phyloP scores from a whole-genome alignment of 257 asterid species.

The Scutellaria galericulata region DNA sequence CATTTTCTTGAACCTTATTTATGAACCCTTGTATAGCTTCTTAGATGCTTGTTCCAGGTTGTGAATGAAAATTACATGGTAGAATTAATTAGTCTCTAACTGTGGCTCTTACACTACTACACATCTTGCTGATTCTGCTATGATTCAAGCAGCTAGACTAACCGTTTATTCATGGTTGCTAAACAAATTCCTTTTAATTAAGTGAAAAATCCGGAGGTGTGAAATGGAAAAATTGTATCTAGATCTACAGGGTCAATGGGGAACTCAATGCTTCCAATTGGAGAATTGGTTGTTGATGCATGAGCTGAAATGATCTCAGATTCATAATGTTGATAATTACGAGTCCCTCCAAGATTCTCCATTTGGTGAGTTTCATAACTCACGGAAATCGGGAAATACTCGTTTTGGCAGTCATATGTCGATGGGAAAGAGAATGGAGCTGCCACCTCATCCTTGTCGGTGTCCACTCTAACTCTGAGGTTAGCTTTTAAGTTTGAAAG shows the following conservation, averaged over 20 bases:
- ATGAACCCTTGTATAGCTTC: too few relatives aligned
- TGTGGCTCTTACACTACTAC: too few relatives aligned
- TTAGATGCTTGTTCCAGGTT: too few relatives aligned
- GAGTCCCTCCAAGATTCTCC: conserved; percentile 28
- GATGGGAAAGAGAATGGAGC: conserved; percentile 65
- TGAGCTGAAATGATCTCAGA: conserved; percentile 60
- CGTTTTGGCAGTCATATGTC: conserved; percentile 43
- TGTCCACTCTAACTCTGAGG: conserved; percentile 54
- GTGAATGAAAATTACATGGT: too few relatives aligned
- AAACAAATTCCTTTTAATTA: conserved; percentile 35
- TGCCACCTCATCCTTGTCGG: conserved; percentile 44
- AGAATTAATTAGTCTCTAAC: too few relatives aligned
- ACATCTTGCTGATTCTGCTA: too few relatives aligned
- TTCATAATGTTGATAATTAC: conserved; percentile 28
- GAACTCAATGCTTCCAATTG: conserved; percentile 68
- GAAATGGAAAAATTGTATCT: conserved; percentile 64
- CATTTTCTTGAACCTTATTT: too few relatives aligned
- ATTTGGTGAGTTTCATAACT: conserved; percentile 39
- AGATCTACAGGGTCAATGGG: conserved; percentile 47
- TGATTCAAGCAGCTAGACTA: too few relatives aligned
- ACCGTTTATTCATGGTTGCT: conserved; percentile 2
- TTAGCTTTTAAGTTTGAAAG: conserved; percentile 54
- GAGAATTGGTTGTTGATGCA: conserved; percentile 75
- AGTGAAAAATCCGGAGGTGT: conserved; percentile 52
- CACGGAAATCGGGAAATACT: conserved; percentile 45